Evolutionary conservation across 169 alveolate genomes (phyloP), one percentile per base, ranked within the genome.

Genomic region (Plasmodium cynomolgi): DNA sequence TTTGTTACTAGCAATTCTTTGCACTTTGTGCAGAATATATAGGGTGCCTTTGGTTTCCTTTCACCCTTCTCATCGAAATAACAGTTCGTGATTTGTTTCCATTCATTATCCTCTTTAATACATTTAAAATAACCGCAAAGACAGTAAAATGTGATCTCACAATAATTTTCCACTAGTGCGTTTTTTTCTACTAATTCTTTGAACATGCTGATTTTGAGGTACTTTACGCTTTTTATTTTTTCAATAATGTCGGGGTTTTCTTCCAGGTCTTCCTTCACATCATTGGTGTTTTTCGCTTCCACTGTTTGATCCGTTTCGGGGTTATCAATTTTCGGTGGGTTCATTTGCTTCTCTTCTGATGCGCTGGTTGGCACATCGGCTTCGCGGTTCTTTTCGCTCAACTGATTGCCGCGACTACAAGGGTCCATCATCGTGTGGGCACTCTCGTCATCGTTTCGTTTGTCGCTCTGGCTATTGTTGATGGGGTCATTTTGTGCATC

Each of bases 81-180:
- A 34, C 94, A 90, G 47, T 90, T 81, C 11, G 83, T 90, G 33
- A 90, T 72, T 90, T 90, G 94, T 62, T 90, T 90, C 94, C 94
- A 90, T 44, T 90, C 94, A 62, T 62, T 31, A 90, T 68, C 91
- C 23, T 81, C 91, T 80, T 81, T 68, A 3, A 90, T 90, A 81
- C 83, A 90, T 90, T 80, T 80, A 68, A 17, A 80, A 72, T 90
- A 90, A 39, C 94, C 94, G 73, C 94, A 90, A 26, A 90, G 74
- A 54, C 94, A 90, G 83, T 90, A 90, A 68, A 90, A 90, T 15
- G 94, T 90, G 47, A 90, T 77, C 37, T 47, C 50, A 31, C 44
- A 86, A 41, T 86, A 75, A 23, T 86, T 86, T 86, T 86, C 93
- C 68, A 54, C 74, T 1, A 41, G 23, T 15, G 20, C 20, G 68